A percentile compares a stretch with the other conserved stretches of the same genome.
Conservation (phyloP, 208 protist genomes). For the Trypanosoma cruzi region DNA sequence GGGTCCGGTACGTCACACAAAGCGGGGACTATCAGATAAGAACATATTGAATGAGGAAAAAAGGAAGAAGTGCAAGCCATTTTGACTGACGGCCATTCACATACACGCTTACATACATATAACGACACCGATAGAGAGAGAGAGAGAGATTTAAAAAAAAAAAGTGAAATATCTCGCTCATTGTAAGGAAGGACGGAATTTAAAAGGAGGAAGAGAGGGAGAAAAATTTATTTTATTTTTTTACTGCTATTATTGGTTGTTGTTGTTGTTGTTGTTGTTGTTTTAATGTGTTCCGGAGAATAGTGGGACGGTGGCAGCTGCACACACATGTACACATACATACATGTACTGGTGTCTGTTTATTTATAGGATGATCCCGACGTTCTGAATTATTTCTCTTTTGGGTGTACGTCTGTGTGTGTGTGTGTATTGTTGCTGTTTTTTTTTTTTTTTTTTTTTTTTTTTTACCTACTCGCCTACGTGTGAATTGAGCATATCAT, state of each 20-base stretch:
- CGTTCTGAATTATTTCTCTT: no score
- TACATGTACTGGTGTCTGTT: constrained; percentile 1
- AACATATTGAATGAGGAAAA: constrained; percentile 46
- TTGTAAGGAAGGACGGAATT: neutral
- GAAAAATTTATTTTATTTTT: constrained; percentile 9
- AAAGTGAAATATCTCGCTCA: neutral
- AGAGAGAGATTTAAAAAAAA: neutral
- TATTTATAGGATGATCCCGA: neutral
- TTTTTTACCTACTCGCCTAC: neutral
- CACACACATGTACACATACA: neutral
- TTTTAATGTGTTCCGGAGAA: neutral
- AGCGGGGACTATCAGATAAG: constrained; percentile 97
- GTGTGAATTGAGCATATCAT: neutral
- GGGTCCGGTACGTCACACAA: constrained; percentile 99
- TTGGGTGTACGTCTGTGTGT: neutral
- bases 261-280: neutral
- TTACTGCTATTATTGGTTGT: neutral
- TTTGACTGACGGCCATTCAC: constrained; percentile 4
- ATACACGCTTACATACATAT: constrained; percentile 7
- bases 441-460: constrained; percentile 9
- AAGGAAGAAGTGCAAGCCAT: constrained; percentile 1
- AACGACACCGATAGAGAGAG: no score
- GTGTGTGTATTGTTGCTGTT: neutral
- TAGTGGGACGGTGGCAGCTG: neutral
- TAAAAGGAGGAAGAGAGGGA: neutral